Evolutionary conservation across 352 stramenopile species (phyloP).

Genomic region (Pythium aristosporum): DNA sequence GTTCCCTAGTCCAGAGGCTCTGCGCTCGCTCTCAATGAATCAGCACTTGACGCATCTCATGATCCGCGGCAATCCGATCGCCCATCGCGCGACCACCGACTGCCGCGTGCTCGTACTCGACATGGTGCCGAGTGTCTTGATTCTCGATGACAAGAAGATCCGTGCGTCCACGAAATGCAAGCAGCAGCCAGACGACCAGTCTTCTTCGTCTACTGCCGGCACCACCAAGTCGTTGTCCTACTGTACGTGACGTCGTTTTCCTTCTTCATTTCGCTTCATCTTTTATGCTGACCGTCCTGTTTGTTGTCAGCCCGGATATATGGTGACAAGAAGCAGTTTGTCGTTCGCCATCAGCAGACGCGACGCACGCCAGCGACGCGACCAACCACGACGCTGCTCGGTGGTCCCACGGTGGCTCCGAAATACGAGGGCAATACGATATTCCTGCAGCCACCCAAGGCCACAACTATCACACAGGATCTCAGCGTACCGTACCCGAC

Average conservation of each 20-base stretch:
- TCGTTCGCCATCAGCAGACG: conserved; percentile 56
- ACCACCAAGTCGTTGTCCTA: conserved; percentile 72
- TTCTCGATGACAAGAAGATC: conserved; percentile 80
- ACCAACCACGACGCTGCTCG: conserved; percentile 37
- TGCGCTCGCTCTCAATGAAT: conserved; percentile 66
- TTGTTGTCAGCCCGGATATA: conserved; percentile 60
- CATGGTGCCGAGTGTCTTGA: conserved; percentile 70
- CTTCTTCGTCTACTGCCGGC: conserved; percentile 19
- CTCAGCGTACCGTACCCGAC: conserved; percentile 22
- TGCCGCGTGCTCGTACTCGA: conserved; percentile 69
- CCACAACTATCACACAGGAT: conserved; percentile 30
- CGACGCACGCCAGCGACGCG: conserved; percentile 38
- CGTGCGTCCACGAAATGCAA: conserved; percentile 47
- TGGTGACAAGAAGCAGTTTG: conserved; percentile 77
- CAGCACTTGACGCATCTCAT: conserved; percentile 65
- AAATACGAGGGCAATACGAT: conserved; percentile 55
- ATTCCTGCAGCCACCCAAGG: conserved; percentile 48
- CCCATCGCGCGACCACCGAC: conserved; percentile 41
- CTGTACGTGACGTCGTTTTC: conserved; percentile 34
- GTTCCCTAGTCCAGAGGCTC: conserved; percentile 47
- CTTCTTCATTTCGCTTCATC: neutral
- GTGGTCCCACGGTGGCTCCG: conserved; percentile 29
- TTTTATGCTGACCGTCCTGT: neutral
- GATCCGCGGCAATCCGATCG: conserved; percentile 67
- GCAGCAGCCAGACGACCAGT: conserved; percentile 16